Percentiles rank a stretch among this genome's conserved stretches.
Conservation (phyloP, 2,329 filamentous ascomycete genomes). For the Cladophialophora yegresii region DNA sequence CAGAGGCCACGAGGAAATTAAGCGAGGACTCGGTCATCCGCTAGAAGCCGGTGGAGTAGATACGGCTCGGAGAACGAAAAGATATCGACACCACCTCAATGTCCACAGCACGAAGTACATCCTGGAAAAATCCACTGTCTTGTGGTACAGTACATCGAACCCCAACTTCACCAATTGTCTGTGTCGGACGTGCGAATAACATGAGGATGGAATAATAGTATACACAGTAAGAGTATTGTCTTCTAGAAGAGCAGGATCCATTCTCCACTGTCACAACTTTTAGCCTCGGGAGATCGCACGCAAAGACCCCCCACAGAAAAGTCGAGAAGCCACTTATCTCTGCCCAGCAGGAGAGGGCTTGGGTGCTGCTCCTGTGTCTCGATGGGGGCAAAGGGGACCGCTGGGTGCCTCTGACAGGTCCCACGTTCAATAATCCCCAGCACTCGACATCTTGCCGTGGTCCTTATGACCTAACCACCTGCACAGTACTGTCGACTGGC, state of each 20-base stretch:
- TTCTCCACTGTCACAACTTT: neutral
- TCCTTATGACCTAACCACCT: neutral
- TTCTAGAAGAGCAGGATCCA: neutral
- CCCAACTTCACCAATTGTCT: neutral
- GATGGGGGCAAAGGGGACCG: neutral
- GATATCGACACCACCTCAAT: neutral
- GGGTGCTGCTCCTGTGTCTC: neutral
- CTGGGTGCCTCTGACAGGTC: neutral
- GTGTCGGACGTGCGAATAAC: neutral
- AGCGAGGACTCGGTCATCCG: conserved; percentile 8
- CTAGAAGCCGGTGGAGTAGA: conserved; percentile 1
- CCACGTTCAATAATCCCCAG: too few species aligned
- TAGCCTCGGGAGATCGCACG: neutral
- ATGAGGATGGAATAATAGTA: neutral
- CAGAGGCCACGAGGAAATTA: conserved; percentile 10
- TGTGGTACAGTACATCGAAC: neutral
- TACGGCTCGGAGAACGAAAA: neutral
- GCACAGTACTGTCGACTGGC: neutral
- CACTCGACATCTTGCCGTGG: neutral
- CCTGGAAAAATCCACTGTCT: too few species aligned
- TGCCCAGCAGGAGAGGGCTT: neutral
- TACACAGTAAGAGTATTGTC: neutral
- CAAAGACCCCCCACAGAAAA: neutral
- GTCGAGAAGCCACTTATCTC: neutral
- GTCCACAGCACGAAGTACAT: neutral